Percentiles rank a stretch among this genome's conserved stretches.
Evolutionary conservation across 441 rosid species (phyloP).

Genomic region (Arabidopsis hybrid): DNA sequence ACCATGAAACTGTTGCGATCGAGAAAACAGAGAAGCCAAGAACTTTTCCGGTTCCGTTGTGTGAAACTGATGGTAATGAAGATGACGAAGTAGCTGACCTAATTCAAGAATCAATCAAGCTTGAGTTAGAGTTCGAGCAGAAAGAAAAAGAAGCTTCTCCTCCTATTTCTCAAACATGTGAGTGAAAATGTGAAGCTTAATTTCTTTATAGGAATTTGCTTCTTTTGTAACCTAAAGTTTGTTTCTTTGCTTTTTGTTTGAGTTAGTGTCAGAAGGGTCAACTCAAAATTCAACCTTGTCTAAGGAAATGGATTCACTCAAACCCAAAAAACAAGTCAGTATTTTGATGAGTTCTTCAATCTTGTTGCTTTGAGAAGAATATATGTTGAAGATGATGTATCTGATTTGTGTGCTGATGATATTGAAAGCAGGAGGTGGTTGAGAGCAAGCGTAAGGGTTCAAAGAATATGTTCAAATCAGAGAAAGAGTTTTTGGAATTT

Average conservation of each 20-base stretch:
- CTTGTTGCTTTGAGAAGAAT: neutral
- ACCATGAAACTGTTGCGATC: constrained; percentile 40
- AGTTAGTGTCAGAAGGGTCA: constrained; percentile 47
- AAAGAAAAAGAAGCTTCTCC: constrained; percentile 40
- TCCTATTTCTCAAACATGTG: constrained; percentile 32
- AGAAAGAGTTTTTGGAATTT: constrained; percentile 83
- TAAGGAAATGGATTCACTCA: constrained; percentile 56
- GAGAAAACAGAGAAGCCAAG: constrained; percentile 59
- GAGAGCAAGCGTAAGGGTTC: constrained; percentile 73
- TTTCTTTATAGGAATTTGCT: constrained; percentile 5
- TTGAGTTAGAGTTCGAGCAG: constrained; percentile 36
- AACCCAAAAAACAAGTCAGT: constrained; percentile 69
- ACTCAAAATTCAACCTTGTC: constrained; percentile 44
- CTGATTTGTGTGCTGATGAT: constrained; percentile 12
- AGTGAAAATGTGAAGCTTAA: constrained; percentile 7
- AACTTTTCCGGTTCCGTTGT: constrained; percentile 68
- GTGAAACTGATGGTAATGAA: constrained; percentile 58
- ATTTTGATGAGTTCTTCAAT: neutral
- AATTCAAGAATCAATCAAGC: constrained; percentile 41
- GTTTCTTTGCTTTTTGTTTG: constrained; percentile 12
- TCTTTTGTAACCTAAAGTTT: constrained; percentile 48
- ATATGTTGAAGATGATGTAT: neutral
- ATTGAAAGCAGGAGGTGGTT: constrained; percentile 57
- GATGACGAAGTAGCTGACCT: constrained; percentile 48
- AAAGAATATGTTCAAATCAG: constrained; percentile 71